Base-by-base conservation (phyloP, 352 stramenopile species). In the Phytophthora idaei region DNA sequence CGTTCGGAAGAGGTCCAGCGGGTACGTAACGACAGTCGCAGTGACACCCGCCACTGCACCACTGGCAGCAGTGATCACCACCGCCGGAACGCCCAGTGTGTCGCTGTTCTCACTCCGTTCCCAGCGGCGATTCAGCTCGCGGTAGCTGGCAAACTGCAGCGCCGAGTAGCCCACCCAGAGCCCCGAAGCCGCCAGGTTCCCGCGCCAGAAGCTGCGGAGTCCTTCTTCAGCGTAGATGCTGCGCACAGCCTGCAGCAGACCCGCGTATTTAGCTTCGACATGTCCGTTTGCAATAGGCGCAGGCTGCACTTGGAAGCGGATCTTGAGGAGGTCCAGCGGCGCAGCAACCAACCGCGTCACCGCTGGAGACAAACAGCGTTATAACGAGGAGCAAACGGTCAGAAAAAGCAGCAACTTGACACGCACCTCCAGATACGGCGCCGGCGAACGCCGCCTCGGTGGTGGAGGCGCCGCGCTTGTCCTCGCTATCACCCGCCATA, bases 1-100 rank as follows among this genome's bases (percentile, higher is more conserved):
- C 6, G 97, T 99, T 45, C 97, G 87, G 49, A 94, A 97, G 14
- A 98, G 76, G 71, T 99, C 97, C 57, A 99, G 90, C 14, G 97
- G 97, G 70, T 99, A 99, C 11, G 95, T 98, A 8, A 84, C 64
- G 3, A 93, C 36, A 0, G 95, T 98, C 1, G 95, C 93, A 55
- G 87, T 76, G 17, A 97, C 78, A 2, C 94, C 97, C 0, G 95
- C 90, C 5, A 82, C 56, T 7, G 95, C 94, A 27, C 97, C 97
- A 59, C 93, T 91, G 7, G 81, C 49, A 57, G 95, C 97, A 60
- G 75, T 81, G 4, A 90, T 67, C 1, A 81, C 44, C 0, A 74
- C 53, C 8, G 46, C 41, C n/a, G 36, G 67, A 21, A 25, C 32
- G 11, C 7, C 29, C 9, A 48, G 3, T 1, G n/a, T 27, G 5